phyloP scores from a whole-genome alignment of 371 early-diverging fungal genomes.

The Paraphysoderma sedebokerense region DNA sequence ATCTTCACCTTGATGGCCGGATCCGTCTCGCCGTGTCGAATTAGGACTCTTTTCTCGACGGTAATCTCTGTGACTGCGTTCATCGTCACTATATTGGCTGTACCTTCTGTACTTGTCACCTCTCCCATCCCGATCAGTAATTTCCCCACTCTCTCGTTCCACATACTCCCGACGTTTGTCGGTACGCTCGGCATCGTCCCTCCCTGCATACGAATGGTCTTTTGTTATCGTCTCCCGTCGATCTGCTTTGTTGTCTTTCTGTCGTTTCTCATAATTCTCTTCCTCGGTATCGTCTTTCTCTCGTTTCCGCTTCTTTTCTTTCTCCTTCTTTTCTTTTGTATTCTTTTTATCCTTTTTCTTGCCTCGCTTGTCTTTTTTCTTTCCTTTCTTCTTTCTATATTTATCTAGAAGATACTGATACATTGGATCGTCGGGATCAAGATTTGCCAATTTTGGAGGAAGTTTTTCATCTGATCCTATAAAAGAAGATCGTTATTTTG shows the following conservation, averaged over 20 bases:
- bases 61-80: too few species aligned
- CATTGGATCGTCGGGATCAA: conserved; percentile 75
- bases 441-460: conserved; percentile 4
- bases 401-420: conserved; percentile 40
- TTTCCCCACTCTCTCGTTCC: too few species aligned
- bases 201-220: too few species aligned
- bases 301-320: conserved; percentile 6
- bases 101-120: too few species aligned
- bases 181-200: too few species aligned
- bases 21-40: too few species aligned
- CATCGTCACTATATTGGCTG: too few species aligned
- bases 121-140: too few species aligned
- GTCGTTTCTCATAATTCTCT: neutral
- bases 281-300: neutral
- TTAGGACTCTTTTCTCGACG: too few species aligned
- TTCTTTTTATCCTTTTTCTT: conserved; percentile 15
- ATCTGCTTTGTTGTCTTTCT: conserved; percentile 3
- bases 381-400: conserved; percentile 22
- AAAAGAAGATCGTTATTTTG: conserved; percentile 9
- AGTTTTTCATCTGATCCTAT: conserved; percentile 5
- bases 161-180: too few species aligned
- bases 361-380: conserved; percentile 8
- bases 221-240: neutral
- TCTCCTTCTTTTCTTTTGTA: conserved; percentile 19
- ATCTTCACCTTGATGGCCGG: too few species aligned